Evolutionary conservation across 2,329 filamentous ascomycete species (phyloP).

Genomic region (Fusarium phyllophilum): DNA sequence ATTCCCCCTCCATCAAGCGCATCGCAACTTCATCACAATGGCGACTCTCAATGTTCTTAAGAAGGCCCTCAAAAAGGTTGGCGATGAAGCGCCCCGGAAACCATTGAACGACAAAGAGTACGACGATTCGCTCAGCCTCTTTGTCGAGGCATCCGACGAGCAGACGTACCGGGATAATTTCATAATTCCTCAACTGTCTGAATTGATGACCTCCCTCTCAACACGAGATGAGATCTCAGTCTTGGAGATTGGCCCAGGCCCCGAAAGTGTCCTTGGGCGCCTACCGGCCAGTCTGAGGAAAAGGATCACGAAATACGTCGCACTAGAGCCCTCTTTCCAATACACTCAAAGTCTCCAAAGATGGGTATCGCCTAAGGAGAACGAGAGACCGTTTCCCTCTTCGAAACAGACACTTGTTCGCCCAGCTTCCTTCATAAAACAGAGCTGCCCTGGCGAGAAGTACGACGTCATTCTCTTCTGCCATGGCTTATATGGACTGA

Average conservation of each 20-base stretch:
- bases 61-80: constrained; percentile 49
- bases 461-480: constrained; percentile 70
- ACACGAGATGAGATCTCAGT: constrained; percentile 57
- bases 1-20: neutral
- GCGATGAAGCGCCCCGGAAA: constrained; percentile 37
- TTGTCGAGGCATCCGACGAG: constrained; percentile 51
- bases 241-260: constrained; percentile 69
- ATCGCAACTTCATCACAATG: neutral
- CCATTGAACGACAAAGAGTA: constrained; percentile 61
- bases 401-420: constrained; percentile 50
- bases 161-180: constrained; percentile 60
- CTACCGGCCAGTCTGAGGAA: constrained; percentile 55
- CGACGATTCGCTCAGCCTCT: constrained; percentile 57
- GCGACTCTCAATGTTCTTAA: constrained; percentile 56
- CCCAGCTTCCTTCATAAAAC: constrained; percentile 51
- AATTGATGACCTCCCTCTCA: constrained; percentile 54
- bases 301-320: constrained; percentile 61
- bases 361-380: constrained; percentile 50
- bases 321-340: constrained; percentile 62
- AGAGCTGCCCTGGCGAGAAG: constrained; percentile 48
- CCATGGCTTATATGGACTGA: constrained; percentile 72
- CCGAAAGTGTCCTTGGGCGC: constrained; percentile 61
- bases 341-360: constrained; percentile 57
- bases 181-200: constrained; percentile 60
- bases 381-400: constrained; percentile 52